phyloP scores from a whole-genome alignment of 495 filamentous ascomycete species.

The Xylaria longipes region DNA sequence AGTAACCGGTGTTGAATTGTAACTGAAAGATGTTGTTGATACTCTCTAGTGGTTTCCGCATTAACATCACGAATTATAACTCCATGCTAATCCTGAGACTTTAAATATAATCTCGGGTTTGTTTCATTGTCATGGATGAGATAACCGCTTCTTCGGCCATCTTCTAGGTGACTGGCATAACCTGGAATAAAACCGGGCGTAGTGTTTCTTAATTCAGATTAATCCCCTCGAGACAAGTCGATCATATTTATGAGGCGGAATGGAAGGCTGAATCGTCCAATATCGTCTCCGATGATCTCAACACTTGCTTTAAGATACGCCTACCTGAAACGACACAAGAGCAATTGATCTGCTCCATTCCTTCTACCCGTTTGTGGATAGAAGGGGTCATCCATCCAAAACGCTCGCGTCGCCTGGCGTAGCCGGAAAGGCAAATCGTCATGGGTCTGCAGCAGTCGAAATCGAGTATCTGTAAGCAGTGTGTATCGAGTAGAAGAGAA shows the following conservation, averaged over 20 bases:
- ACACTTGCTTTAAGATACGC: not conserved
- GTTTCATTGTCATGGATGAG: no score
- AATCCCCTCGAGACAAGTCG: no score
- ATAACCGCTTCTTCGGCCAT: no score
- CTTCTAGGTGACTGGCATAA: no score
- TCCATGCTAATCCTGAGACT: no score
- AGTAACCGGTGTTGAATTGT: no score
- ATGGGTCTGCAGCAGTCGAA: not conserved
- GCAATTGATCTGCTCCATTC: not conserved
- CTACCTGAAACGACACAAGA: not conserved
- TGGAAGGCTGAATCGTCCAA: not conserved
- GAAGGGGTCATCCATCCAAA: not conserved
- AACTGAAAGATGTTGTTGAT: no score
- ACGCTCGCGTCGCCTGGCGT: not conserved
- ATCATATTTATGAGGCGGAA: not conserved
- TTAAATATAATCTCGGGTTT: no score
- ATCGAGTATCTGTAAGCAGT: not conserved
- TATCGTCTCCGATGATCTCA: not conserved
- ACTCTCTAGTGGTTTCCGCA: no score
- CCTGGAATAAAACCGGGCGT: no score
- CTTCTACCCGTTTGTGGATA: not conserved
- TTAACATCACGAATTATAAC: no score
- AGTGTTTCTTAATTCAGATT: no score
- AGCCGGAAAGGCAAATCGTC: not conserved
- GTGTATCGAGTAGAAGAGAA: not conserved